phyloP scores from a whole-genome alignment of 1,139 yeast species.

The Blastobotrys indianensis region DNA sequence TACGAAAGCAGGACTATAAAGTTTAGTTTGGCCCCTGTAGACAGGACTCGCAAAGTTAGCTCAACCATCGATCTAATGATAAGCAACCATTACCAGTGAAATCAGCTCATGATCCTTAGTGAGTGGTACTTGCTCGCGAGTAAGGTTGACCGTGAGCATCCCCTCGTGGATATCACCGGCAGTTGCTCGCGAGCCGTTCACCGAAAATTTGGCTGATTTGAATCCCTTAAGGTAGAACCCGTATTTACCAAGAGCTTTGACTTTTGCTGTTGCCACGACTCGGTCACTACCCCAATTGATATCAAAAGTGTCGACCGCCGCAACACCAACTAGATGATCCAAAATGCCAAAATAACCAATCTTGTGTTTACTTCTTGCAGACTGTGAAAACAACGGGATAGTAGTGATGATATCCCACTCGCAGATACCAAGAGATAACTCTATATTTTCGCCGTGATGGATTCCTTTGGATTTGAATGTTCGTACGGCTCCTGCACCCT shows the following conservation, averaged over 20 bases:
- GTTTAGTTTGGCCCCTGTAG: no score
- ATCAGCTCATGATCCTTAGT: no score
- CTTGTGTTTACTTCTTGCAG: no score
- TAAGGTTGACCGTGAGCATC: no score
- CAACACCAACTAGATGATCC: slow-evolving; percentile 8
- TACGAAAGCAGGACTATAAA: no score
- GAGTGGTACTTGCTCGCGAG: no score
- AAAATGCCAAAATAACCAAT: slow-evolving; percentile 2
- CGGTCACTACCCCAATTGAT: background rate
- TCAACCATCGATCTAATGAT: no score
- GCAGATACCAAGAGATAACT: slow-evolving; percentile 1
- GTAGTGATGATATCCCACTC: slow-evolving; percentile 8
- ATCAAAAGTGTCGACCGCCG: background rate
- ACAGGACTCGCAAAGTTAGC: no score
- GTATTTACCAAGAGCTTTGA: background rate
- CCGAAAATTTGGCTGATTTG: no score
- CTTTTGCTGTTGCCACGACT: background rate
- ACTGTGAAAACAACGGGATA: background rate
- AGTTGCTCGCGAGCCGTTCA: no score
- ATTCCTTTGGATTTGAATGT: background rate
- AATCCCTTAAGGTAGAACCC: background rate
- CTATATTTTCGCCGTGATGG: background rate
- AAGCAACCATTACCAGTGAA: no score
- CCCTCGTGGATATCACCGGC: no score
- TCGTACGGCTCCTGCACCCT: background rate